Base-by-base conservation (phyloP, 2,329 filamentous ascomycete species). In the Trichophyton mentagrophytes region DNA sequence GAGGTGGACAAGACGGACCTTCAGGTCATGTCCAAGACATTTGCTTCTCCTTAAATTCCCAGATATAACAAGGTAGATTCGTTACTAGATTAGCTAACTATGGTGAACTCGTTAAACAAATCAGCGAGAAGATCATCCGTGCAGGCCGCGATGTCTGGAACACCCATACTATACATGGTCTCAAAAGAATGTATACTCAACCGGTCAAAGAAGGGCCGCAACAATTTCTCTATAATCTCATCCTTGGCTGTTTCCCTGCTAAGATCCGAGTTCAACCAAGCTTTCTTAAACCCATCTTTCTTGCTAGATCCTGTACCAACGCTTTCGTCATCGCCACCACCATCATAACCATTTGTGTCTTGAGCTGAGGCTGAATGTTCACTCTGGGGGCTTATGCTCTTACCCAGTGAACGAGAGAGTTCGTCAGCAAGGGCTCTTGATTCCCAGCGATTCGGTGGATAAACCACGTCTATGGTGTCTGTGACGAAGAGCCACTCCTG, bases 401-500 rank as follows among this genome's bases (percentile, higher is more conserved):
- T 77, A 13, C 84, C 84, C 1, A 96, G 78, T 61, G 86, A 85
- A 66, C 95, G 89, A 0, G 89, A 87, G 7, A 96, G 79, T 68
- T 93, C 88, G 67, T 97, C 93, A 0, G 88, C 87, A 3, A 97
- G 80, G 2, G 89, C 89, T 2, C 88, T 77, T 1, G 89, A 82
- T 63, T 85, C 81, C 75, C 86, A 86, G 58, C 79, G 77, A 13
- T 83, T 76, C 0, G 89, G 85, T 11, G 88, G 85, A 73, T 99
- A 95, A 38, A 99, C 88, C 0, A 93, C 91, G 68, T 99, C 93
- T 65, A 96, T 91, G 13, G 92, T 97, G 73, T 99, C 93, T 1
- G 90, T 95, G 60, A 99, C 86, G 72, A 96, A 99, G 3, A 97
- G 83, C 93, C 93, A 99, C 77, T 96, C 90, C 68, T 95, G 87